Conservation (phyloP, 129 eudicot genomes). For the Flaveria ramosissima region DNA sequence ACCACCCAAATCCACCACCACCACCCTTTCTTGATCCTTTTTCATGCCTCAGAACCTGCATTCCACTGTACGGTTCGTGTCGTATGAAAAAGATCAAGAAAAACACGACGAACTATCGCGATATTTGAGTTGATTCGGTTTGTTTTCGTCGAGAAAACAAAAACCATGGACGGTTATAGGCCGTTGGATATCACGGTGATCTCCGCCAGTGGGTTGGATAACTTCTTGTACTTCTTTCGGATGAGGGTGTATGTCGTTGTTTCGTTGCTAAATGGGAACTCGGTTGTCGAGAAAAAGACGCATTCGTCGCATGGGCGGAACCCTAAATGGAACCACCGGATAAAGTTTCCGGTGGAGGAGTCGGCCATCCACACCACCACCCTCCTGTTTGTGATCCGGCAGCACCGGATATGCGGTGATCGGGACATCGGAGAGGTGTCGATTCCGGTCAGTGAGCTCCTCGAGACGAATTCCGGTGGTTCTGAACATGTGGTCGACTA, state of each 20-base stretch:
- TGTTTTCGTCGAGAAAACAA: not conserved
- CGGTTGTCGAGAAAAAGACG: conserved; percentile 42
- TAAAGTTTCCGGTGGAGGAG: conserved; percentile 46
- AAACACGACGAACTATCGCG: not conserved
- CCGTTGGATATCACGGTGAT: conserved; percentile 50
- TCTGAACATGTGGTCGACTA: conserved; percentile 35
- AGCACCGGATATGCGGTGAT: conserved; percentile 30
- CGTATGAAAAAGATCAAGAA: conserved; percentile 40
- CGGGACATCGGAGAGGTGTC: conserved; percentile 50
- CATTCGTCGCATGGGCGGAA: conserved; percentile 31
- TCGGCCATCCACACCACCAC: conserved; percentile 36
- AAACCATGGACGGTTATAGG: conserved; percentile 40
- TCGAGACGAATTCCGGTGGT: conserved; percentile 21
- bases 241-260: conserved; percentile 47
- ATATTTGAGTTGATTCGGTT: not conserved
- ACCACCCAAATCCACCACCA: not conserved
- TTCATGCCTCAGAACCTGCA: conserved; percentile 14
- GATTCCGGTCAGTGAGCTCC: conserved; percentile 45
- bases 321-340: conserved; percentile 49
- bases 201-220: conserved; percentile 39
- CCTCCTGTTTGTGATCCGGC: conserved; percentile 41
- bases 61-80: conserved; percentile 7
- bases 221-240: conserved; percentile 32
- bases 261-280: conserved; percentile 38
- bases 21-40: conserved; percentile 3